Base-by-base conservation (phyloP, 2,329 filamentous ascomycete species). In the Dothidotthia symphoricarpi region DNA sequence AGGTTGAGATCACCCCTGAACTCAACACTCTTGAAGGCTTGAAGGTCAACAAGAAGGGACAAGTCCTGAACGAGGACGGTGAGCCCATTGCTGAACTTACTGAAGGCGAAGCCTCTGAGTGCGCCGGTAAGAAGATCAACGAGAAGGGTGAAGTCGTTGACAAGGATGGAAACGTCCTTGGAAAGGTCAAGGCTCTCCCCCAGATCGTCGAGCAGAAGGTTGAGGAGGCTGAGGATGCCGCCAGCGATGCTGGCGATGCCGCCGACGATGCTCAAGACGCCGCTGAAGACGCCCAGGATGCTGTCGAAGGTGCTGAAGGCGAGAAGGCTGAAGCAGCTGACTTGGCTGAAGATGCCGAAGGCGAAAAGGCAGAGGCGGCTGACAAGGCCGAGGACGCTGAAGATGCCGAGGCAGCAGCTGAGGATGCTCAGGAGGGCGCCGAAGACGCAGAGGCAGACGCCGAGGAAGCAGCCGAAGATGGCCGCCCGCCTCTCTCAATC, bases 71-170 rank as follows among this genome's bases (percentile, higher is more conserved):
- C 48, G 73, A 76, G 50, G 74, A 75, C 35, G 75, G 75, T 16
- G 75, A 78, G 42, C 63, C 69, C 6, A 75, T 78, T 48, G 75
- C 74, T 22, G 72, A 76, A 51, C 71, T 78, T 28, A 59, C 64
- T 27, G 74, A 77, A 49, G 82, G 82, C 28, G 76, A 83, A 35
- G 63, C 83, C 10, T 64, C 74, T 11, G 78, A 82, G 45, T 83
- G 81, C 46, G 77, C 82, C 13, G 75, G 81, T 41, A 82, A 82
- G 68, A 83, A 82, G 63, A 70, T 81, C 50, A 82, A 84, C 48
- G 75, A 74, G 42, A 72, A 82, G 63, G 81, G 81, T 14, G 81
- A 83, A 53, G 78, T 84, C 39, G 72, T 82, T 55, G 80, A 82
- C 59, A 79, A 75, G 59, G 75, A 79, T 30, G 80, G 81, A 29